A percentile compares a stretch with the other conserved stretches of the same genome.
Evolutionary conservation across 1,284 basidiomycete genomes (phyloP).

Genomic region (Amylostereum chailletii): DNA sequence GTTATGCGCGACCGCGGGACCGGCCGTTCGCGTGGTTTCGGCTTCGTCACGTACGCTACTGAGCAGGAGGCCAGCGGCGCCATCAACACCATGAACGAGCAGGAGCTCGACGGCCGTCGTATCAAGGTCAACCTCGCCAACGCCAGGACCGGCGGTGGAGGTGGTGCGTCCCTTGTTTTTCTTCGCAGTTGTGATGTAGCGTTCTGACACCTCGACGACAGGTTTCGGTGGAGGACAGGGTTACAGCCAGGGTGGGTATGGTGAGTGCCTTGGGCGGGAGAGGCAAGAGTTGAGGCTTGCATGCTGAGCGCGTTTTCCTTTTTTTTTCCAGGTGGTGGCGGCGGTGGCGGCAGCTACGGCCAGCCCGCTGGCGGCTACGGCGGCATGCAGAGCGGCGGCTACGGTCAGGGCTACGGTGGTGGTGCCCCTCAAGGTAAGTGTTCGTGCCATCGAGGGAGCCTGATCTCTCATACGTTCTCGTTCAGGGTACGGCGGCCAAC

Average conservation of each 20-base stretch:
- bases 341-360: background rate
- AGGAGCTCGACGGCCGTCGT: constrained; percentile 88
- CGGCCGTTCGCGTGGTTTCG: constrained; percentile 92
- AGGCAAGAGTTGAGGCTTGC: too few species aligned
- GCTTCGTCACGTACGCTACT: constrained; percentile 79
- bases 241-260: background rate
- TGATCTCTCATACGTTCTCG: too few species aligned
- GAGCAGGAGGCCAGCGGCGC: constrained; percentile 70
- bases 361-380: background rate
- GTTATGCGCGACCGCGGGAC: constrained; percentile 99
- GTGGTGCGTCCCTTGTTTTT: constrained; percentile 23
- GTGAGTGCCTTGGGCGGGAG: too few species aligned
- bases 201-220: constrained; percentile 5
- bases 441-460: background rate
- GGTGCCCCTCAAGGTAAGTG: background rate
- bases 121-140: constrained; percentile 95
- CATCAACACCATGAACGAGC: constrained; percentile 78
- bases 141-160: constrained; percentile 56
- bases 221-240: background rate
- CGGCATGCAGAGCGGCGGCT: background rate
- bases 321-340: background rate
- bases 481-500: background rate
- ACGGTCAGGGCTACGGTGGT: background rate
- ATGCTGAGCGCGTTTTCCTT: too few species aligned
- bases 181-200: background rate